phyloP scores from a whole-genome alignment of 2,329 filamentous ascomycete genomes.

The Fusarium denticulatum region DNA sequence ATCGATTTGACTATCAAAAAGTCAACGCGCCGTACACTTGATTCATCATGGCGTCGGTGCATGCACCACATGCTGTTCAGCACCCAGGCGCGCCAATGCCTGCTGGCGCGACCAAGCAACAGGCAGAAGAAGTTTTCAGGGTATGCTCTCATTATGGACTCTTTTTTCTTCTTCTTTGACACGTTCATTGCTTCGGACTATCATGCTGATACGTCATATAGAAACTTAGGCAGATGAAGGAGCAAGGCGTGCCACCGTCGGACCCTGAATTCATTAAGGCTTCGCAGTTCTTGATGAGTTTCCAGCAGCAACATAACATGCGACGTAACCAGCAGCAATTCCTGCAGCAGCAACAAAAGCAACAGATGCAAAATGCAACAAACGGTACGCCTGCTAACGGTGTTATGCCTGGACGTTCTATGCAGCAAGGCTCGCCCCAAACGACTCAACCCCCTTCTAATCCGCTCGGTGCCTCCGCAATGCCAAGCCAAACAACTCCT shows the following conservation, averaged over 20 bases:
- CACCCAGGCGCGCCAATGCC: constrained; percentile 71
- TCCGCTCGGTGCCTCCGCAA: constrained; percentile 52
- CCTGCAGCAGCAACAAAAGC: constrained; percentile 53
- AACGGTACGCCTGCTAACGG: constrained; percentile 66
- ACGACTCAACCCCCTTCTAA: constrained; percentile 46
- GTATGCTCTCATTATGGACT: constrained; percentile 56
- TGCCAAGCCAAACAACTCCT: constrained; percentile 48
- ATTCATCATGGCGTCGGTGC: constrained; percentile 80
- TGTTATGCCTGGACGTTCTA: constrained; percentile 49
- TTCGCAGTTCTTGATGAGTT: constrained; percentile 76
- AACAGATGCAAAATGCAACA: constrained; percentile 62
- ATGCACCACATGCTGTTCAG: constrained; percentile 75
- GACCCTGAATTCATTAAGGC: constrained; percentile 91
- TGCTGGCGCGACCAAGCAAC: constrained; percentile 76
- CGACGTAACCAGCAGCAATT: constrained; percentile 59
- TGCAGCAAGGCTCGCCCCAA: constrained; percentile 52
- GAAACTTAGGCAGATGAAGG: constrained; percentile 92
- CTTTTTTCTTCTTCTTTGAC: neutral
- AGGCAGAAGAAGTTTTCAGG: constrained; percentile 78
- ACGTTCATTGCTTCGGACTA: neutral
- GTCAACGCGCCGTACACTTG: constrained; percentile 30
- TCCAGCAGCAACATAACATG: constrained; percentile 73
- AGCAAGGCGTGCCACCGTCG: constrained; percentile 78
- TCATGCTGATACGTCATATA: constrained; percentile 52
- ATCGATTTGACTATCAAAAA: constrained; percentile 39